Evolutionary conservation across 2,329 filamentous ascomycete species (phyloP).

Genomic region (Lomentospora prolificans): DNA sequence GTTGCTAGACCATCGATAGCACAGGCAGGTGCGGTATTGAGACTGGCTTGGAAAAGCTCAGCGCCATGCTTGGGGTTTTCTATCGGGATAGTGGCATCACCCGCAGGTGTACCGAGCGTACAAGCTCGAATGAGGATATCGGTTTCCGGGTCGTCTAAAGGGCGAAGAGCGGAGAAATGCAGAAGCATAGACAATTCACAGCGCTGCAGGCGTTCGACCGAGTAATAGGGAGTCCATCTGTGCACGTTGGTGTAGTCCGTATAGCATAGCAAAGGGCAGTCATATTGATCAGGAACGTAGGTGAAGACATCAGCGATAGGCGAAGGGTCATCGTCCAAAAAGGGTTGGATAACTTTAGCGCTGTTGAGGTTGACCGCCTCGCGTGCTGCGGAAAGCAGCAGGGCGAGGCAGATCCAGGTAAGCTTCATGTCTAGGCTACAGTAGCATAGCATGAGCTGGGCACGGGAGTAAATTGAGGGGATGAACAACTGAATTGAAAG

Average conservation of each 20-base stretch:
- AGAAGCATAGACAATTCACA: slow-evolving; percentile 9
- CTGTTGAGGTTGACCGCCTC: slow-evolving; percentile 13
- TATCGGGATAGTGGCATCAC: neutral
- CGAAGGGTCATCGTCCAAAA: slow-evolving; percentile 12
- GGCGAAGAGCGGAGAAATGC: neutral
- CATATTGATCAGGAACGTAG: slow-evolving; percentile 15
- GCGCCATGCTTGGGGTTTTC: neutral
- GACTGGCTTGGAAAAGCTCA: neutral
- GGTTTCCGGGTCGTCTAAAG: neutral
- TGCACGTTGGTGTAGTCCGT: slow-evolving; percentile 14
- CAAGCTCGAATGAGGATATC: neutral
- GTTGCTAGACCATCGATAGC: neutral
- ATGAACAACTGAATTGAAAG: neutral
- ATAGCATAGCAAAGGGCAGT: slow-evolving; percentile 13
- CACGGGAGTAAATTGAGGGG: neutral
- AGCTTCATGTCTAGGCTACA: neutral
- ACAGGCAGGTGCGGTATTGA: neutral
- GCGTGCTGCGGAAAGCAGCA: neutral
- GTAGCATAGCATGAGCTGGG: neutral
- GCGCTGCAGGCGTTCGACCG: slow-evolving; percentile 13
- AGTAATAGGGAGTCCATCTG: slow-evolving; percentile 15
- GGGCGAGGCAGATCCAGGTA: neutral
- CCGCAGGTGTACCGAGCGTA: neutral
- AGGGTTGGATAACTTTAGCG: slow-evolving; percentile 8
- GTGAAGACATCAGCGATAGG: slow-evolving; percentile 13